Conservation (phyloP, 2,329 filamentous ascomycete genomes). For the Diplocarpon rosae region DNA sequence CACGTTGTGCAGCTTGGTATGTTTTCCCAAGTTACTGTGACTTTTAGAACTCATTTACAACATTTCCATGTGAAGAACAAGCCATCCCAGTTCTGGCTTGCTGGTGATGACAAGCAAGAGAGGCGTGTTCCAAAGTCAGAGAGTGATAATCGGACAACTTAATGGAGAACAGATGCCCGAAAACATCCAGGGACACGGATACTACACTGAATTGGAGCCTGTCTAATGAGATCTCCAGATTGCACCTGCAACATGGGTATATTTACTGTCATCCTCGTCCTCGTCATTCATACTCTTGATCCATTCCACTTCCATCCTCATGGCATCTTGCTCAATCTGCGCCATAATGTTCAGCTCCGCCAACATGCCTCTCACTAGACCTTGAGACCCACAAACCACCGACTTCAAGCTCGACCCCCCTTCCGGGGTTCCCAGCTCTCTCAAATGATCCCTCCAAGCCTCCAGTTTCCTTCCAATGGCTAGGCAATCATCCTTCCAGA, state of each 20-base stretch:
- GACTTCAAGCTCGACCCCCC: constrained; percentile 33
- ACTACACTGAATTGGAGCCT: neutral
- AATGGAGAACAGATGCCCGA: too few species aligned
- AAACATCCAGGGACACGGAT: neutral
- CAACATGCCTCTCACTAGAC: constrained; percentile 47
- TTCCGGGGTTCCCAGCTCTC: constrained; percentile 31
- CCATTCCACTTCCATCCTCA: constrained; percentile 46
- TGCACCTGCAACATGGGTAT: constrained; percentile 20
- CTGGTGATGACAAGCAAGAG: too few species aligned
- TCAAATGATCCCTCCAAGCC: constrained; percentile 39
- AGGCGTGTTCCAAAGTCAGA: too few species aligned
- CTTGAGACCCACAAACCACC: constrained; percentile 37
- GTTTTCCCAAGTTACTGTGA: too few species aligned
- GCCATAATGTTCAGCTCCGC: constrained; percentile 52
- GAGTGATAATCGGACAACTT: too few species aligned
- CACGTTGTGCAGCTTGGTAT: too few species aligned
- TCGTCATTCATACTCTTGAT: constrained; percentile 41
- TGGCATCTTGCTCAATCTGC: constrained; percentile 46
- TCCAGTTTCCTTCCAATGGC: constrained; percentile 44
- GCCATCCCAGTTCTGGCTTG: too few species aligned
- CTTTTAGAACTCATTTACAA: too few species aligned
- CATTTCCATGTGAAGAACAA: too few species aligned
- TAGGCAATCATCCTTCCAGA: constrained; percentile 49
- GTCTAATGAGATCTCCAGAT: constrained; percentile 21
- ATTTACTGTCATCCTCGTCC: constrained; percentile 23